Percentiles rank a stretch among this genome's conserved stretches.
Evolutionary conservation across 2,329 filamentous ascomycete species (phyloP).

Genomic region (Penicillium sp.): DNA sequence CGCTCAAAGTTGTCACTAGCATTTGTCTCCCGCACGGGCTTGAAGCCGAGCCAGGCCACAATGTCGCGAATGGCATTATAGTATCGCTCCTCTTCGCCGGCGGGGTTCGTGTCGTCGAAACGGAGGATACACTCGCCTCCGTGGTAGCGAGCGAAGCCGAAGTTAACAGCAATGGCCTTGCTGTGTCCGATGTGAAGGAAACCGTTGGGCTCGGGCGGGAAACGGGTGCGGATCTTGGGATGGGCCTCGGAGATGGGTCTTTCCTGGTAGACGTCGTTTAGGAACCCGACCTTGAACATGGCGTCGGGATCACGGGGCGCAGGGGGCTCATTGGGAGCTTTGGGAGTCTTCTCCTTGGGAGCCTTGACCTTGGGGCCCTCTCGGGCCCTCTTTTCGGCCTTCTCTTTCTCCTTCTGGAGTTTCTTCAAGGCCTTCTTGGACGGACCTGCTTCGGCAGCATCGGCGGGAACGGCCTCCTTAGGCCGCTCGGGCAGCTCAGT

Average conservation of each 20-base stretch:
- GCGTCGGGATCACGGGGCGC: conserved; percentile 51
- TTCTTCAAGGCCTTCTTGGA: conserved; percentile 54
- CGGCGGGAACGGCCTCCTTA: conserved; percentile 14
- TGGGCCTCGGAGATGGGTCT: conserved; percentile 48
- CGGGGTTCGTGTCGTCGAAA: conserved; percentile 94
- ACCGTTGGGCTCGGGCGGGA: conserved; percentile 87
- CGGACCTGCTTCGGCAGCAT: conserved; percentile 6
- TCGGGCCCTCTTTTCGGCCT: conserved; percentile 30
- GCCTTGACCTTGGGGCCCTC: conserved; percentile 35
- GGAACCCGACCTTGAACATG: conserved; percentile 80
- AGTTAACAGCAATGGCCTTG: conserved; percentile 95
- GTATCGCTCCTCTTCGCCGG: conserved; percentile 86
- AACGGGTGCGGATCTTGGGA: conserved; percentile 59
- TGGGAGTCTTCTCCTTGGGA: conserved; percentile 45
- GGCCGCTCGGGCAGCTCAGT: conserved; percentile 25
- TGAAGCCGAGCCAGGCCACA: conserved; percentile 79
- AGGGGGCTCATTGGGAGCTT: conserved; percentile 29
- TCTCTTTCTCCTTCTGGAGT: conserved; percentile 26
- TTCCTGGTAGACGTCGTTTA: conserved; percentile 69
- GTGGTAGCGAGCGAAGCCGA: conserved; percentile 85
- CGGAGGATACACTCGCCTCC: conserved; percentile 74
- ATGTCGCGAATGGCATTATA: conserved; percentile 88
- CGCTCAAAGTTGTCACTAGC: conserved; percentile 87
- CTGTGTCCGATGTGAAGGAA: conserved; percentile 91
- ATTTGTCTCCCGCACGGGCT: conserved; percentile 75